Percentiles rank a stretch among this genome's conserved stretches.
These are phyloP conservation scores for Kodamaea laetipori DNA, from an alignment of 805 yeast species.

Conservation along the genomic window DNA sequence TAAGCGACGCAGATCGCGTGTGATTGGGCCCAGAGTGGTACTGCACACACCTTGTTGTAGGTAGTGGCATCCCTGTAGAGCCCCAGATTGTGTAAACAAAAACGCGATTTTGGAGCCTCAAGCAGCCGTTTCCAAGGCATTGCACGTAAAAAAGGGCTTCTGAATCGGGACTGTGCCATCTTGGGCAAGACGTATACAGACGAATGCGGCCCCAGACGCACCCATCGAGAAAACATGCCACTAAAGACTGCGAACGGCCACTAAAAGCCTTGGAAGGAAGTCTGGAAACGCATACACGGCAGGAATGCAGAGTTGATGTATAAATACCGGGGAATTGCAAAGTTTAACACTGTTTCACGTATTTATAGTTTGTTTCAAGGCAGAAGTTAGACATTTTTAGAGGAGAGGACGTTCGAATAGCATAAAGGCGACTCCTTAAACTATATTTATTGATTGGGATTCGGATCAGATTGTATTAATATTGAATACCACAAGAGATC, in stretches of 20 bases:
- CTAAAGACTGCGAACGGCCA: background rate
- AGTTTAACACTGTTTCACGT: too few relatives aligned
- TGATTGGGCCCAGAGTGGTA: background rate
- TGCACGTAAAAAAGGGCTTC: background rate
- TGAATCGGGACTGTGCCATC: background rate
- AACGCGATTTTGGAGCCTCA: slow-evolving; percentile 2
- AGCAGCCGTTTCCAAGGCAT: slow-evolving; percentile 4
- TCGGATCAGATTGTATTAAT: too few relatives aligned
- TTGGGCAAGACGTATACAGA: background rate
- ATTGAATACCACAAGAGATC: too few relatives aligned
- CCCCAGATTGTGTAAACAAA: slow-evolving; percentile 5
- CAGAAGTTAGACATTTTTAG: too few relatives aligned
- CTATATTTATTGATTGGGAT: too few relatives aligned
- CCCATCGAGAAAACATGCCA: slow-evolving; percentile 1
- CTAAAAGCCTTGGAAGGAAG: background rate
- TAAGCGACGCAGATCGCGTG: slow-evolving; percentile 6
- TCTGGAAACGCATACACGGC: background rate
- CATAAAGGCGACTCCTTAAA: background rate
- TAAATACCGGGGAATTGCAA: too few relatives aligned
- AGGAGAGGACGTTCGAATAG: too few relatives aligned
- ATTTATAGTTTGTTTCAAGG: too few relatives aligned
- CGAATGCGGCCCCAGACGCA: background rate
- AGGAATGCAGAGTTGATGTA: too few relatives aligned
- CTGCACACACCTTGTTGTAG: slow-evolving; percentile 5
- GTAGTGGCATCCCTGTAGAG: slow-evolving; percentile 1